Percentiles rank a stretch among this genome's conserved stretches.
phyloP scores from a whole-genome alignment of 2,329 filamentous ascomycete genomes.

The Xylariomycetidae sp. region DNA sequence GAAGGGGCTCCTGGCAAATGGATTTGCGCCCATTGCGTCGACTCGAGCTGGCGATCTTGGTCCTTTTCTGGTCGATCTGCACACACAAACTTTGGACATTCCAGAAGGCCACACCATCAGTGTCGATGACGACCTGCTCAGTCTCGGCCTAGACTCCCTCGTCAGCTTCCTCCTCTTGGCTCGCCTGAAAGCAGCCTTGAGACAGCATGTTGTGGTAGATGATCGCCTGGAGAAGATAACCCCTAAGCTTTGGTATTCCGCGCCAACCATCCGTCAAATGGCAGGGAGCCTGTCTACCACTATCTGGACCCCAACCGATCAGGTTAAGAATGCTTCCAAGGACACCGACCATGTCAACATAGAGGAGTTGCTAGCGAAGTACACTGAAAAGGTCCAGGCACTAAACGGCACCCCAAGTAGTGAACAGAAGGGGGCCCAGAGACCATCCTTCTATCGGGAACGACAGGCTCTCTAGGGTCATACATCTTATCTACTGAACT shows the following conservation, averaged over 20 bases:
- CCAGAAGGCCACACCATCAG: neutral
- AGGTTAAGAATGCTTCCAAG: no score
- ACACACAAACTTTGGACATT: slow-evolving; percentile 14
- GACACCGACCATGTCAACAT: no score
- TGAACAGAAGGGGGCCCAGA: no score
- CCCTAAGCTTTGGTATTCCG: slow-evolving; percentile 4
- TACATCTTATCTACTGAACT: slow-evolving; percentile 14
- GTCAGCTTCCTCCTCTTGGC: slow-evolving; percentile 1
- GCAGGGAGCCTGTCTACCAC: no score
- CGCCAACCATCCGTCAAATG: slow-evolving; percentile 3
- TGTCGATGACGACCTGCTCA: slow-evolving; percentile 6
- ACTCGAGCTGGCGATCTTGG: slow-evolving; percentile 8
- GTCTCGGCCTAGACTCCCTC: slow-evolving; percentile 6
- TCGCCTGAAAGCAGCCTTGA: slow-evolving; percentile 6
- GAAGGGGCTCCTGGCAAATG: slow-evolving; percentile 13
- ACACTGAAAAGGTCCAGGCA: no score
- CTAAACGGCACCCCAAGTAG: no score
- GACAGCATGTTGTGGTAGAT: slow-evolving; percentile 1
- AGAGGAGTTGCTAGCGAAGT: no score
- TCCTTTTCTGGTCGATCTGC: slow-evolving; percentile 15
- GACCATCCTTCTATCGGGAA: slow-evolving; percentile 12
- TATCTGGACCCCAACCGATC: no score
- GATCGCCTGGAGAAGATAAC: slow-evolving; percentile 2
- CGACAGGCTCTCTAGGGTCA: slow-evolving; percentile 13
- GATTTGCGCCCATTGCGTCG: slow-evolving; percentile 12